Evolutionary conservation across 2,329 filamentous ascomycete species (phyloP).

Genomic region (Aspergillus sp.): DNA sequence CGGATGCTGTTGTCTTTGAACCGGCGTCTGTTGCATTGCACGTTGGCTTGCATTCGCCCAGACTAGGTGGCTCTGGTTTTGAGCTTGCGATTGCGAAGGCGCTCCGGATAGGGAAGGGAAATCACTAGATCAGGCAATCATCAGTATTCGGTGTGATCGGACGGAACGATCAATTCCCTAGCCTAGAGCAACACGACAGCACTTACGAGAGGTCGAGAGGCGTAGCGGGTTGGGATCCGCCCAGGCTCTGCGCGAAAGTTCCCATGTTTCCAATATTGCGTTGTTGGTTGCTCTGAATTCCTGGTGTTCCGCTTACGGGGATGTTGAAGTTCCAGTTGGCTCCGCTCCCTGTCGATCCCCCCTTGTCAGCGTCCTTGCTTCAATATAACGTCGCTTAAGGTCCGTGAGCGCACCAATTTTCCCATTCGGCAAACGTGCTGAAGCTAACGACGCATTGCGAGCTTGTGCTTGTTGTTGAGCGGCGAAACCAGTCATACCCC

Average conservation of each 20-base stretch:
- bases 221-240: constrained; percentile 52
- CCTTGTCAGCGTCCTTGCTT: constrained; percentile 22
- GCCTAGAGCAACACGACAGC: constrained; percentile 5
- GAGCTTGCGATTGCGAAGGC: constrained; percentile 52
- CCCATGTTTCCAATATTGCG: constrained; percentile 51
- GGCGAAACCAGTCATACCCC: constrained; percentile 54
- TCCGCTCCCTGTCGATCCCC: constrained; percentile 44
- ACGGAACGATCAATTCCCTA: constrained; percentile 13
- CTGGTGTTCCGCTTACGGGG: constrained; percentile 52
- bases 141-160: constrained; percentile 4
- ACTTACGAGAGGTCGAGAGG: constrained; percentile 59
- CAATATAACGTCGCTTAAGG: not conserved
- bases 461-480: constrained; percentile 49
- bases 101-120: constrained; percentile 61
- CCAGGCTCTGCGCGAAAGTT: constrained; percentile 57
- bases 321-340: constrained; percentile 58
- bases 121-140: constrained; percentile 45
- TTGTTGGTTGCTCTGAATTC: constrained; percentile 50
- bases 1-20: constrained; percentile 52
- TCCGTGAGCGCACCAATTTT: constrained; percentile 47
- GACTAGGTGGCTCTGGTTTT: constrained; percentile 53
- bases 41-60: constrained; percentile 59
- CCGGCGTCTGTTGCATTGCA: constrained; percentile 51
- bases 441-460: constrained; percentile 47
- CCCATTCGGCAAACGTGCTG: constrained; percentile 52